phyloP scores from a whole-genome alignment of 2,329 filamentous ascomycete species.

The Penicillium hordei region DNA sequence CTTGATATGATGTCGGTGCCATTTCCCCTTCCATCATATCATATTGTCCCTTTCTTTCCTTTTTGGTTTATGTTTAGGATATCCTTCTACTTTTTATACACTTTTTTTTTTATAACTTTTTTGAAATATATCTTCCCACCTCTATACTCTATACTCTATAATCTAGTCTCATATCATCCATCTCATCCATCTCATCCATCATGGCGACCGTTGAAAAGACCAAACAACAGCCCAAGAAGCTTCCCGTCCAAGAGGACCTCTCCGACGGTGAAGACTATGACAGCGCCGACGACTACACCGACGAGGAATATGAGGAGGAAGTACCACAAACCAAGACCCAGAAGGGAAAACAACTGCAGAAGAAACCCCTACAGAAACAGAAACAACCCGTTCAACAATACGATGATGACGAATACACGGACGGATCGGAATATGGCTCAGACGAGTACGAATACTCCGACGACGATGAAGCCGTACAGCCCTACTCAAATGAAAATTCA shows the following conservation, averaged over 20 bases:
- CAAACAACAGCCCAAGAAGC: slow-evolving; percentile 26
- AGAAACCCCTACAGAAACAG: slow-evolving; percentile 15
- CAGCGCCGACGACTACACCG: slow-evolving; percentile 32
- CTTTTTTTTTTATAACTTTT: neutral
- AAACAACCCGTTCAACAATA: slow-evolving; percentile 20
- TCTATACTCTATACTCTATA: neutral
- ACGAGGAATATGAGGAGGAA: slow-evolving; percentile 24
- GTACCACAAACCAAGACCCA: slow-evolving; percentile 11
- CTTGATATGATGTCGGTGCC: neutral
- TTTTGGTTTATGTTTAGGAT: slow-evolving; percentile 3
- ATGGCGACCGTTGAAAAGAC: slow-evolving; percentile 35
- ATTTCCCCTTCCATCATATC: slow-evolving; percentile 6
- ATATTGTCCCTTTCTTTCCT: slow-evolving; percentile 13
- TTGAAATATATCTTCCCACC: neutral
- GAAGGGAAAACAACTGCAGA: slow-evolving; percentile 16
- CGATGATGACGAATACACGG: slow-evolving; percentile 31
- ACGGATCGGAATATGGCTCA: slow-evolving; percentile 34
- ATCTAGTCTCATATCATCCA: neutral
- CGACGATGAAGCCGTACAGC: slow-evolving; percentile 26
- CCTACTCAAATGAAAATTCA: slow-evolving; percentile 28
- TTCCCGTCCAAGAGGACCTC: slow-evolving; percentile 29
- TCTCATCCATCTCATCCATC: slow-evolving; percentile 3
- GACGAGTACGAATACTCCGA: slow-evolving; percentile 33
- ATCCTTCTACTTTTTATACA: neutral
- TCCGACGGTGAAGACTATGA: slow-evolving; percentile 32